Conservation (phyloP, 2,329 filamentous ascomycete species). For the Fusarium drepaniforme region DNA sequence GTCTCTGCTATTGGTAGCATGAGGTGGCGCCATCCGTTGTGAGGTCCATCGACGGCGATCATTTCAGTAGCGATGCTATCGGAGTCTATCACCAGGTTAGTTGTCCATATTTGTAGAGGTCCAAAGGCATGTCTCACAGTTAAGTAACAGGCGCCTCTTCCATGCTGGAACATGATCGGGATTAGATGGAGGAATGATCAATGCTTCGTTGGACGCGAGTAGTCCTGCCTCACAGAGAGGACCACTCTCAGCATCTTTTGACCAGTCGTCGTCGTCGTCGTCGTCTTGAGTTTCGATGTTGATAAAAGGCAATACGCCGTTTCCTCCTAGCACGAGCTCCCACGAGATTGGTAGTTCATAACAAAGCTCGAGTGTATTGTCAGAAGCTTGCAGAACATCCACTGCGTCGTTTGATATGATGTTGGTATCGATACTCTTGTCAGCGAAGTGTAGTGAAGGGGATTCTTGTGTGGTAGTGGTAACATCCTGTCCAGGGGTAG, state of each 20-base stretch:
- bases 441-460: neutral
- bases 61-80: constrained; percentile 23
- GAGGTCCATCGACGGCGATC: constrained; percentile 22
- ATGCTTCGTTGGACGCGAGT: neutral
- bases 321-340: neutral
- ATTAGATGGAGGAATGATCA: neutral
- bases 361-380: neutral
- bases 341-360: neutral
- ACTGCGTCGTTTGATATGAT: neutral
- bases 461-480: neutral
- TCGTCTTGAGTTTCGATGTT: neutral
- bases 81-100: constrained; percentile 6
- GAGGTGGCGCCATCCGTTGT: constrained; percentile 27
- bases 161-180: constrained; percentile 6
- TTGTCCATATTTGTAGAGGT: neutral
- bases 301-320: neutral
- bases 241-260: neutral
- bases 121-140: neutral
- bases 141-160: constrained; percentile 1
- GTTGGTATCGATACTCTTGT: neutral
- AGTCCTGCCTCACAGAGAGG: neutral
- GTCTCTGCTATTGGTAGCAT: constrained; percentile 15
- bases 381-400: neutral
- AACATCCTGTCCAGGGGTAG: neutral
- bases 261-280: neutral